Conservation (phyloP, 176 grass and related monocot genomes). For the Cenchrus purpureus region DNA sequence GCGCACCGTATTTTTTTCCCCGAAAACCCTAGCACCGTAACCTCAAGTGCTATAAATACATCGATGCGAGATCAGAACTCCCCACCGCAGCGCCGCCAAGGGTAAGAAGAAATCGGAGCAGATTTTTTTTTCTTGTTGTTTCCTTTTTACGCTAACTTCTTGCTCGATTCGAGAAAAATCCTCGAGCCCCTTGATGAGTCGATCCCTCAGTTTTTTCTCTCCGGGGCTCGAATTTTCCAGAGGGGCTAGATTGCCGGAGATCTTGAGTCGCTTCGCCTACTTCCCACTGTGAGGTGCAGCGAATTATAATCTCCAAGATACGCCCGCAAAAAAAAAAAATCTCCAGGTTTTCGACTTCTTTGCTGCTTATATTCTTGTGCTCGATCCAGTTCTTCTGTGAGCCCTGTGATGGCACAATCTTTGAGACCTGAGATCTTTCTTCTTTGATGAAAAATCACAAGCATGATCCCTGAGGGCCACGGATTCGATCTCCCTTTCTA, state of each 20-base stretch:
- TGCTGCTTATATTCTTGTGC: background rate
- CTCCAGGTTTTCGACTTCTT: background rate
- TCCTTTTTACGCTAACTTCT: background rate
- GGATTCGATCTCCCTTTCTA: background rate
- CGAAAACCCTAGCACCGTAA: slow-evolving; percentile 46
- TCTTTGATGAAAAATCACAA: slow-evolving; percentile 70
- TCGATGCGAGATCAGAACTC: background rate
- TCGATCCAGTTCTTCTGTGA: background rate
- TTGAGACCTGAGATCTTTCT: slow-evolving; percentile 96
- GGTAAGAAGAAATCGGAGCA: background rate
- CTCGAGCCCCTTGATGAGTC: slow-evolving; percentile 72
- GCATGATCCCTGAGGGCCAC: slow-evolving; percentile 71
- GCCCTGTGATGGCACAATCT: slow-evolving; percentile 97
- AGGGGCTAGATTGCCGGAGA: slow-evolving; percentile 63
- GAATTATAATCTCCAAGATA: slow-evolving; percentile 89
- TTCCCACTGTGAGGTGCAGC: slow-evolving; percentile 52
- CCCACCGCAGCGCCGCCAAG: background rate
- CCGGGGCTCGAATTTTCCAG: slow-evolving; percentile 70
- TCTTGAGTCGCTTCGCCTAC: too few relatives aligned
- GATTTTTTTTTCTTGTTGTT: background rate
- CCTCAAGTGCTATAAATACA: slow-evolving; percentile 9
- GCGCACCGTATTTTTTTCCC: too few relatives aligned
- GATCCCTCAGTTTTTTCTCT: slow-evolving; percentile 47
- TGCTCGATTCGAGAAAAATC: background rate
- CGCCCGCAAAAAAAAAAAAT: background rate